Conservation (phyloP, 257 asterid genomes). For the Solanum medicagineum region DNA sequence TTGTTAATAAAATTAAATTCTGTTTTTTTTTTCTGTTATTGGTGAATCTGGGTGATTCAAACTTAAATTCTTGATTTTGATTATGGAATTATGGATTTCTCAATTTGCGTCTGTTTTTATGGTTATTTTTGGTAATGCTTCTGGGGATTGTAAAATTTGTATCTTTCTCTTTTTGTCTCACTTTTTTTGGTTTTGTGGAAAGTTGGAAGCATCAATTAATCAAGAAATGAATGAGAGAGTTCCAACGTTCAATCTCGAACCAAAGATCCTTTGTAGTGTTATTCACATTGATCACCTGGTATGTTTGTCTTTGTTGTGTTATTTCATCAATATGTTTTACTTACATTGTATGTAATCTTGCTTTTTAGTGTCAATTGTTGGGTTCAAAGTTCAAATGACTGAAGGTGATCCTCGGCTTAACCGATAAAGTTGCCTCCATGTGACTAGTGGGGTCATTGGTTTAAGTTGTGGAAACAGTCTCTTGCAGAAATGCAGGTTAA, state of each 20-base stretch:
- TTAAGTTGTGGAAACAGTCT: neutral
- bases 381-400: neutral
- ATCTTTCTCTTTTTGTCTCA: neutral
- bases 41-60: neutral
- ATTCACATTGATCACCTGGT: constrained; percentile 59
- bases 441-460: neutral
- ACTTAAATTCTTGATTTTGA: constrained; percentile 15
- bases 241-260: constrained; percentile 60
- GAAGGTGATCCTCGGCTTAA: neutral
- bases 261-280: constrained; percentile 80
- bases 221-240: constrained; percentile 67
- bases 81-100: neutral
- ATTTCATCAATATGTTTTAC: neutral
- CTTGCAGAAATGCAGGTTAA: neutral
- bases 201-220: constrained; percentile 97
- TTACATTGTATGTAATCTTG: neutral
- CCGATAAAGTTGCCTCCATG: neutral
- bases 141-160: constrained; percentile 6
- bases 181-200: constrained; percentile 10
- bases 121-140: neutral
- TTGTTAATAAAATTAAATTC: neutral
- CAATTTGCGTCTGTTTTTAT: neutral
- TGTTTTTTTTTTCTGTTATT: neutral
- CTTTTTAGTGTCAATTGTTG: neutral
- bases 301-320: constrained; percentile 3